These are phyloP conservation scores for Anthostomella pinea DNA, from an alignment of 2,329 filamentous ascomycete species.

Conservation along the genomic window DNA sequence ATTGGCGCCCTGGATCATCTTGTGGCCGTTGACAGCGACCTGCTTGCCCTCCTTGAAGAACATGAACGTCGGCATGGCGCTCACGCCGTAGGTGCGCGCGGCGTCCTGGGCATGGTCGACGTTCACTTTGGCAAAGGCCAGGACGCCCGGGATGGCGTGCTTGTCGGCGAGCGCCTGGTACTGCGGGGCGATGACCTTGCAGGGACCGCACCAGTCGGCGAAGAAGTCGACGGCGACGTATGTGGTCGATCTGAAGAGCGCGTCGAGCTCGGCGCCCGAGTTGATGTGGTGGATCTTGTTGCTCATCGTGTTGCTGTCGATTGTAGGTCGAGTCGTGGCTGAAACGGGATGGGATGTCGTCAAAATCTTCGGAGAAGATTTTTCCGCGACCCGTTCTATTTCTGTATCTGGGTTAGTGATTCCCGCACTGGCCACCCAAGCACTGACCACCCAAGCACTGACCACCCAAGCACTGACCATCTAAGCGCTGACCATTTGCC, in stretches of 20 bases:
- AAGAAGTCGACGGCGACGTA: conserved; percentile 57
- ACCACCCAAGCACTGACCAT: too few relatives aligned
- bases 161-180: conserved; percentile 47
- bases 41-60: conserved; percentile 56
- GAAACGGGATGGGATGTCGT: too few relatives aligned
- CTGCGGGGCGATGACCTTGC: conserved; percentile 57
- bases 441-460: too few relatives aligned
- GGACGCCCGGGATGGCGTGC: conserved; percentile 38
- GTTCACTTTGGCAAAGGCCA: conserved; percentile 58
- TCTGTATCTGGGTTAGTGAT: too few relatives aligned
- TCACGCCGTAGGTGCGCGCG: conserved; percentile 47
- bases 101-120: conserved; percentile 53
- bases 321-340: too few relatives aligned
- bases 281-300: conserved; percentile 37
- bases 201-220: conserved; percentile 60
- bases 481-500: too few relatives aligned
- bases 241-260: conserved; percentile 45
- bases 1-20: conserved; percentile 38
- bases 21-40: conserved; percentile 38
- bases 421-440: too few relatives aligned
- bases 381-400: too few relatives aligned
- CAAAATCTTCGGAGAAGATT: too few relatives aligned
- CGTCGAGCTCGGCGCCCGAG: conserved; percentile 45
- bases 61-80: conserved; percentile 58
- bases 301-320: too few relatives aligned